Conservation (phyloP, 805 yeast genomes). For the Ogataea neopini region DNA sequence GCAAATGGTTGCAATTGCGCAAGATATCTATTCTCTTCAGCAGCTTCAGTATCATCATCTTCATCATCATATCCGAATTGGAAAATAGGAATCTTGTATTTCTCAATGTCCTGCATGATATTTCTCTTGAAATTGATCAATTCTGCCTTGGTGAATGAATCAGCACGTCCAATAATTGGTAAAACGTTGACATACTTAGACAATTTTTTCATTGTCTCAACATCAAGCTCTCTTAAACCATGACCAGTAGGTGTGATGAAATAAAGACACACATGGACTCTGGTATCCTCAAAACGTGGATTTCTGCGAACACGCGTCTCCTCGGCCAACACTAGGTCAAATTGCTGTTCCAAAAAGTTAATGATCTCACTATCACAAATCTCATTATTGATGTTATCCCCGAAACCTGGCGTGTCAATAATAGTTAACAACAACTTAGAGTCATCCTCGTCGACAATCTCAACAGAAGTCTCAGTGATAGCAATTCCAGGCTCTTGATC, state of each 20-base stretch:
- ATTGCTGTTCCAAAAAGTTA: constrained; percentile 70
- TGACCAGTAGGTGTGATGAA: constrained; percentile 78
- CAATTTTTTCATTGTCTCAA: constrained; percentile 66
- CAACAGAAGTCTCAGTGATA: constrained; percentile 64
- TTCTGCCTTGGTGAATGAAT: constrained; percentile 65
- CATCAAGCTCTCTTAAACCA: constrained; percentile 73
- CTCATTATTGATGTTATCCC: constrained; percentile 60
- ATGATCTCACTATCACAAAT: constrained; percentile 67
- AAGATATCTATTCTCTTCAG: constrained; percentile 65
- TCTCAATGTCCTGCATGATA: constrained; percentile 62
- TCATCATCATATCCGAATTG: constrained; percentile 73
- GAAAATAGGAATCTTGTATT: constrained; percentile 70
- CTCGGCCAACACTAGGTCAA: constrained; percentile 77
- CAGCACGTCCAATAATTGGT: constrained; percentile 72
- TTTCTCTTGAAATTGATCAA: constrained; percentile 58
- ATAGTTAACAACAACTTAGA: constrained; percentile 53
- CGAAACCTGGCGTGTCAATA: constrained; percentile 63
- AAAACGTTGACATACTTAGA: constrained; percentile 73
- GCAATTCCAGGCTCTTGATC: constrained; percentile 74
- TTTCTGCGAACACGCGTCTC: constrained; percentile 86
- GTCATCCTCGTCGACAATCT: constrained; percentile 62
- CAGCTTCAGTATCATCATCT: constrained; percentile 68
- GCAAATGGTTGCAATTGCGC: constrained; percentile 76
- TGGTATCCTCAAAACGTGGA: constrained; percentile 75
- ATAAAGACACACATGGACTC: constrained; percentile 73